These are phyloP conservation scores for Paralagenidium karlingii DNA, from an alignment of 352 stramenopile genomes.

Conservation along the genomic window DNA sequence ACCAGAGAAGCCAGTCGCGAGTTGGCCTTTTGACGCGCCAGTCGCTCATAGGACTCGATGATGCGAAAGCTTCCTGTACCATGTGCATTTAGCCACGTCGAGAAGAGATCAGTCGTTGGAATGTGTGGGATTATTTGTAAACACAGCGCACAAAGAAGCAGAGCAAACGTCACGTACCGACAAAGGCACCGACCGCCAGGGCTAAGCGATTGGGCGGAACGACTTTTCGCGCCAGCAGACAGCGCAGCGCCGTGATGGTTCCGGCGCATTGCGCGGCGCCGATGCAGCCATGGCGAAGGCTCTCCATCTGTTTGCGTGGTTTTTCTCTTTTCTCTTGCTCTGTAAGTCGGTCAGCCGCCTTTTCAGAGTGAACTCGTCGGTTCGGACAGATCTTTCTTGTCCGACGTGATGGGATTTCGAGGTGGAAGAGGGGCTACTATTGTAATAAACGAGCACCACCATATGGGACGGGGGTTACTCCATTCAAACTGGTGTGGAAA, in stretches of 20 bases:
- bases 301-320: slow-evolving; percentile 11
- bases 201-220: slow-evolving; percentile 27
- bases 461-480: too few species aligned
- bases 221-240: slow-evolving; percentile 22
- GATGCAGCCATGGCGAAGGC: slow-evolving; percentile 20
- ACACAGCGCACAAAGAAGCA: too few species aligned
- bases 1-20: slow-evolving; percentile 25
- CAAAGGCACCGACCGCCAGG: slow-evolving; percentile 33
- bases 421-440: too few species aligned
- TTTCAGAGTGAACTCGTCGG: too few species aligned
- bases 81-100: not conserved
- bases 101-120: not conserved
- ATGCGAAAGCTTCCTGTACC: slow-evolving; percentile 26
- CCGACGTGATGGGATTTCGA: too few species aligned
- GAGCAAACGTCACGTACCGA: slow-evolving; percentile 21
- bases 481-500: too few species aligned
- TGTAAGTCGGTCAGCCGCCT: too few species aligned
- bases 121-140: too few species aligned
- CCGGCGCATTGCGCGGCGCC: slow-evolving; percentile 21
- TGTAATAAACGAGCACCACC: too few species aligned
- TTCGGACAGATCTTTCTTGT: too few species aligned
- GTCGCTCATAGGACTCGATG: slow-evolving; percentile 19
- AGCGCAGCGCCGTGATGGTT: slow-evolving; percentile 18
- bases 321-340: slow-evolving; percentile 1
- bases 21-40: slow-evolving; percentile 1